A percentile compares a stretch with the other conserved stretches of the same genome.
These are phyloP conservation scores for Myriosclerotinia curreyana DNA, from an alignment of 2,329 filamentous ascomycete species.

Conservation along the genomic window DNA sequence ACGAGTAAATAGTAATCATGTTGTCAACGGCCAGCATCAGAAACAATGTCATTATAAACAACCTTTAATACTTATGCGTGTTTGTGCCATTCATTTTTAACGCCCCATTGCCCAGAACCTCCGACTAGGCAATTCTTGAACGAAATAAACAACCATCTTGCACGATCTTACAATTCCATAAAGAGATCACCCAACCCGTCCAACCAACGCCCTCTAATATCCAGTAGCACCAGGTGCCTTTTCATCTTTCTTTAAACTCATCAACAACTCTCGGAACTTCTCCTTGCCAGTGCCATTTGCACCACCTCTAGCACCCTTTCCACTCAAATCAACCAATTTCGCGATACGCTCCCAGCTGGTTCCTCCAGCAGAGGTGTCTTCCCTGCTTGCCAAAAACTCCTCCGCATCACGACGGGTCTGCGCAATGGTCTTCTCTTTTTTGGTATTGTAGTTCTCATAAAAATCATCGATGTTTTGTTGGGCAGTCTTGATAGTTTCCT, in stretches of 20 bases:
- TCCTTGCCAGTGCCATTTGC: constrained; percentile 91
- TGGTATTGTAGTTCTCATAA: constrained; percentile 98
- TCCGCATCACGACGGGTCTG: constrained; percentile 91
- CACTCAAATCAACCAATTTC: constrained; percentile 94
- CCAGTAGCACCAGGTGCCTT: constrained; percentile 69
- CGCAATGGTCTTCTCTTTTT: constrained; percentile 88
- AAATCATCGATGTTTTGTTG: constrained; percentile 97
- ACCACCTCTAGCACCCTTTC: constrained; percentile 84
- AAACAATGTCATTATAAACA: constrained; percentile 19
- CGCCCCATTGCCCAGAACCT: constrained; percentile 35
- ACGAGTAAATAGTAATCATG: constrained; percentile 17
- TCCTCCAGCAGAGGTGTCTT: constrained; percentile 90
- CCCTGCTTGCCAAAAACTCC: constrained; percentile 81
- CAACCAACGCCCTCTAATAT: constrained; percentile 45
- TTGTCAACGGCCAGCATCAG: not conserved
- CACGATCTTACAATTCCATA: constrained; percentile 36
- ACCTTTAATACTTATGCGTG: constrained; percentile 13
- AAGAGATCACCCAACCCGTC: constrained; percentile 21
- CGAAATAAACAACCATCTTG: constrained; percentile 33
- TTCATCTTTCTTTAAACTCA: constrained; percentile 89
- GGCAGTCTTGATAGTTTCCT: constrained; percentile 82
- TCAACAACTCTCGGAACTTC: constrained; percentile 86
- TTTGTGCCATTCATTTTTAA: constrained; percentile 39
- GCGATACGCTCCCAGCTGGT: constrained; percentile 99
- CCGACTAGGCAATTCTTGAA: constrained; percentile 31